phyloP scores from a whole-genome alignment of 768 basidiomycete species.

The Pleurotus pulmonarius region DNA sequence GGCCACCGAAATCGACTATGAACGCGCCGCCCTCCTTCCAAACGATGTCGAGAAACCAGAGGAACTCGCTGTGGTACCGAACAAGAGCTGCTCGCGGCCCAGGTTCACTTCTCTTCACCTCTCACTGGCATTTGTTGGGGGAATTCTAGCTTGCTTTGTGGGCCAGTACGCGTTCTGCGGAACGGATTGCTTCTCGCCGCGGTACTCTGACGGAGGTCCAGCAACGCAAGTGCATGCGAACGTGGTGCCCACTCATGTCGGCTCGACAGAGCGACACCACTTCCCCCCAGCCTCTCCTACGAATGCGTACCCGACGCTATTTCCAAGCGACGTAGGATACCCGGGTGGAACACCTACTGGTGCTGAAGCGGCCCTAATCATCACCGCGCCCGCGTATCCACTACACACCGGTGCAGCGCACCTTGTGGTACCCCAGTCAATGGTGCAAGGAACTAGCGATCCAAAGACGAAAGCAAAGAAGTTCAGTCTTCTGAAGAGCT shows the following conservation, averaged over 20 bases:
- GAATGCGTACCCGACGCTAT: constrained; percentile 66
- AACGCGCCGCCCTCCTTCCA: constrained; percentile 35
- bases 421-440: constrained; percentile 48
- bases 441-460: constrained; percentile 17
- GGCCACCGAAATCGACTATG: constrained; percentile 14
- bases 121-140: constrained; percentile 48
- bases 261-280: constrained; percentile 64
- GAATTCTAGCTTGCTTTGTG: constrained; percentile 45
- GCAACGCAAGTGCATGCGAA: constrained; percentile 17
- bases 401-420: constrained; percentile 66
- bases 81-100: constrained; percentile 11
- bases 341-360: constrained; percentile 77
- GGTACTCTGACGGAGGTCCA: constrained; percentile 1
- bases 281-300: constrained; percentile 75
- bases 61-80: constrained; percentile 10
- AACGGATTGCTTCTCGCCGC: constrained; percentile 31
- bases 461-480: constrained; percentile 18
- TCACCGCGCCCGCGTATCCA: constrained; percentile 77
- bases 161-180: constrained; percentile 47
- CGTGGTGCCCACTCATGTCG: constrained; percentile 58
- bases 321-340: constrained; percentile 77
- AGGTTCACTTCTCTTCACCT: constrained; percentile 36
- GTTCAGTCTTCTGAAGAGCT: constrained; percentile 70
- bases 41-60: background rate
- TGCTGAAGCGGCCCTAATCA: constrained; percentile 68